Percentiles rank a stretch among this genome's conserved stretches.
phyloP scores from a whole-genome alignment of 1,139 yeast species.

The Geotrichum cucujoidarum region DNA sequence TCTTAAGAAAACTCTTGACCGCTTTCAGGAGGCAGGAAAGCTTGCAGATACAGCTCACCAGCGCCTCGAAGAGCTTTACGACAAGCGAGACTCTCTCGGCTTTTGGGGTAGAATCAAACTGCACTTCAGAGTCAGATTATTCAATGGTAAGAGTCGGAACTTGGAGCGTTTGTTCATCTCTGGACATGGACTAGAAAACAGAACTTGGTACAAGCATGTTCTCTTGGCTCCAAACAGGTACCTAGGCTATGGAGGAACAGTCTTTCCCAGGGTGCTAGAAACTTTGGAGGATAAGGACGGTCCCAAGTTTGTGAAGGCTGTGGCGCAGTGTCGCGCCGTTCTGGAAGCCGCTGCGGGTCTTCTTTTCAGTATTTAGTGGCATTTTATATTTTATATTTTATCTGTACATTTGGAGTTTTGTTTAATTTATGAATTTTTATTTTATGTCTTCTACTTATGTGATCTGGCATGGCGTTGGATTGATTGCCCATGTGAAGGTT shows the following conservation, averaged over 20 bases:
- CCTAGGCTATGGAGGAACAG: conserved; percentile 83
- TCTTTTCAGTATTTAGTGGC: too few relatives aligned
- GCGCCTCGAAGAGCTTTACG: conserved; percentile 28
- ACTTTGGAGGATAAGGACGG: conserved; percentile 57
- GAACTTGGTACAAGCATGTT: conserved; percentile 86
- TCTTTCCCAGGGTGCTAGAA: conserved; percentile 74
- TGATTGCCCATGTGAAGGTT: too few relatives aligned
- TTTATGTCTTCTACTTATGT: not conserved
- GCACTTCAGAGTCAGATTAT: conserved; percentile 30
- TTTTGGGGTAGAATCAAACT: conserved; percentile 29
- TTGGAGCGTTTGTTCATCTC: conserved; percentile 62
- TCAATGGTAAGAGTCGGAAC: conserved; percentile 34
- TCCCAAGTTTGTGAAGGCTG: conserved; percentile 10
- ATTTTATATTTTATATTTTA: too few relatives aligned
- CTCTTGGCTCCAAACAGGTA: conserved; percentile 78
- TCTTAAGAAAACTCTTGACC: conserved; percentile 27
- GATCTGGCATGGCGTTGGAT: too few relatives aligned
- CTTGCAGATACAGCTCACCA: conserved; percentile 31
- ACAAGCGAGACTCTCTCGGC: conserved; percentile 29
- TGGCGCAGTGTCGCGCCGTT: not conserved
- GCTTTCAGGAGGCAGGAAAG: conserved; percentile 25
- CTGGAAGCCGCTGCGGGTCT: conserved; percentile 1
- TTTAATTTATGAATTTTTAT: not conserved
- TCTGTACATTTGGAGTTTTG: not conserved
- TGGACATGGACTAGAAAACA: conserved; percentile 56